phyloP scores from a whole-genome alignment of 1,139 yeast genomes.

The Tardiomyces depauwii region DNA sequence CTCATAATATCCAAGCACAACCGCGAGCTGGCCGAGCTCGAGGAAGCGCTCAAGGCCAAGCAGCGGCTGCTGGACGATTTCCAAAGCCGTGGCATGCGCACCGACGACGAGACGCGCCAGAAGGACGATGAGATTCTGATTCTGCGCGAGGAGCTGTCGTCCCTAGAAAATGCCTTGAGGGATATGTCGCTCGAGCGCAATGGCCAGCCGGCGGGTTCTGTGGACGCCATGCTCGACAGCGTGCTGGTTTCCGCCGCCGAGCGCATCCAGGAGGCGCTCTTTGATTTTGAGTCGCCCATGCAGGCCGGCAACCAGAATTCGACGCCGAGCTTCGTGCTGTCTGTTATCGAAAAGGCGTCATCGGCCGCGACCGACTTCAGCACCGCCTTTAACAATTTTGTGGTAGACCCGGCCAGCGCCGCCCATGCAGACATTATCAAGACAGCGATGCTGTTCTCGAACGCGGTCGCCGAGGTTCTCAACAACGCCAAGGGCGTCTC shows the following conservation, averaged over 20 bases:
- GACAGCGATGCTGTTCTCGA: conserved; percentile 56
- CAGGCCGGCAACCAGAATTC: conserved; percentile 78
- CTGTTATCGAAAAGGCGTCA: conserved; percentile 62
- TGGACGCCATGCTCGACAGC: conserved; percentile 57
- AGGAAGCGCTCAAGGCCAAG: conserved; percentile 27
- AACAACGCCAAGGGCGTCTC: conserved; percentile 62
- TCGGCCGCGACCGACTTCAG: conserved; percentile 74
- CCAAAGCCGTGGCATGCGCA: no score
- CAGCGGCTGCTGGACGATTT: conserved; percentile 11
- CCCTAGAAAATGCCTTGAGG: conserved; percentile 61
- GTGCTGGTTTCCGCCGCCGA: conserved; percentile 59
- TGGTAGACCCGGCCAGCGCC: conserved; percentile 68
- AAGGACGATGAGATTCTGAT: conserved; percentile 75
- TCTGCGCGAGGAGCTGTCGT: conserved; percentile 48
- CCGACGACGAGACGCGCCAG: conserved; percentile 35
- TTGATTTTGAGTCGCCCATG: conserved; percentile 65
- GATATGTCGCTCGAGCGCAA: conserved; percentile 35
- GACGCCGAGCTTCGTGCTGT: conserved; percentile 59
- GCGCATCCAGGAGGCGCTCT: conserved; percentile 62
- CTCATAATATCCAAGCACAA: conserved; percentile 20
- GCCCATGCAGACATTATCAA: conserved; percentile 60
- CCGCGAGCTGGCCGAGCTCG: conserved; percentile 29
- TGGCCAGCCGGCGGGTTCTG: conserved; percentile 38
- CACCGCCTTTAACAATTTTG: conserved; percentile 60
- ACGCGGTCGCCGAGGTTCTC: conserved; percentile 54